phyloP scores from a whole-genome alignment of 1,284 basidiomycete genomes.

The Macrocystidia cucumis region DNA sequence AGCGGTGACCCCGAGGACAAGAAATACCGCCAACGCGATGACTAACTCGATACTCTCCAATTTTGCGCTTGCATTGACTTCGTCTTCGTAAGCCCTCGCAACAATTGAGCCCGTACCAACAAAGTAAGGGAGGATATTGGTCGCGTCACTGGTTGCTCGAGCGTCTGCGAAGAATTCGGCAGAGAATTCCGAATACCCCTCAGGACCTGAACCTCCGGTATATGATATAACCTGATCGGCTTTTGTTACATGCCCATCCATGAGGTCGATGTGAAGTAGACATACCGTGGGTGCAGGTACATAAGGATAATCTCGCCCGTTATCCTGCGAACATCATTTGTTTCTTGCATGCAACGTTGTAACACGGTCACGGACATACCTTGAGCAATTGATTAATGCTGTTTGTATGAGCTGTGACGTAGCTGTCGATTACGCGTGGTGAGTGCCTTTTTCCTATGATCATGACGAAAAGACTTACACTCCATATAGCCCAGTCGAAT shows the following conservation, averaged over 20 bases:
- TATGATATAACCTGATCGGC: constrained; percentile 25
- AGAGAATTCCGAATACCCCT: constrained; percentile 29
- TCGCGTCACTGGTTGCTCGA: constrained; percentile 27
- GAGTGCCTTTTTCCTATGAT: background rate
- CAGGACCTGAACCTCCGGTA: constrained; percentile 24
- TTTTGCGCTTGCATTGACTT: constrained; percentile 16
- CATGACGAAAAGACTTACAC: constrained; percentile 15
- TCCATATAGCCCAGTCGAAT: constrained; percentile 18
- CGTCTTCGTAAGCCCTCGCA: constrained; percentile 24
- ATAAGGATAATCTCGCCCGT: constrained; percentile 28
- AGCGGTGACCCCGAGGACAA: constrained; percentile 21
- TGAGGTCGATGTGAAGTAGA: constrained; percentile 1
- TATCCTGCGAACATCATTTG: too few species aligned
- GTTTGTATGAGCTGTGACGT: constrained; percentile 26
- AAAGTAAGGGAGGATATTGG: constrained; percentile 32
- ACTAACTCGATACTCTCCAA: constrained; percentile 16
- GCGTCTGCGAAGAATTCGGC: constrained; percentile 20
- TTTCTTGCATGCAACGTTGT: too few species aligned
- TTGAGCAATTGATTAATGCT: constrained; percentile 31
- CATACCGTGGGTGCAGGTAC: constrained; percentile 31
- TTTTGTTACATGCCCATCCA: constrained; percentile 1
- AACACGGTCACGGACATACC: too few species aligned
- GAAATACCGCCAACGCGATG: constrained; percentile 15
- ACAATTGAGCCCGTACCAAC: constrained; percentile 25
- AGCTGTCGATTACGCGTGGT: constrained; percentile 10